Base-by-base conservation (phyloP, 2,329 filamentous ascomycete genomes). In the Colletotrichum australisinense region DNA sequence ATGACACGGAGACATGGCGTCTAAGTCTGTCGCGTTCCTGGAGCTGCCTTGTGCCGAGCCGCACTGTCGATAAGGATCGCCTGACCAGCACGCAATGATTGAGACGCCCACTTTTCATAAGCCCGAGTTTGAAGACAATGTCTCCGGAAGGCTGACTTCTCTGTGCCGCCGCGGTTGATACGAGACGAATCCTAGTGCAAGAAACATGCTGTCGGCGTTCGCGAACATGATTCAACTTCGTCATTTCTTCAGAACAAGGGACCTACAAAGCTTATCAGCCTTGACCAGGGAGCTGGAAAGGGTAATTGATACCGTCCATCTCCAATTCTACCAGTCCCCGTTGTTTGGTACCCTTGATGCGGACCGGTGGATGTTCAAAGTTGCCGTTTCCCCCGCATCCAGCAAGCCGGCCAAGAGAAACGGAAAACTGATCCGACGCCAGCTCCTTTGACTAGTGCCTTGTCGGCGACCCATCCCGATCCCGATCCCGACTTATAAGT, bases 401-500 rank as follows among this genome's bases (percentile, higher is more conserved):
- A 52, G 19, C 26, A 22, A n/a, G n/a, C n/a, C 22, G 28, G 60
- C 22, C 60, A 73, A 49, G 56, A 22, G 59, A 62, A 19, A 28
- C 67, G 70, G 67, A 24, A 65, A 57, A 26, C 22, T 26, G 35
- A 46, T 56, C 70, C 70, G 70, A 73, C 28, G 30, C 14, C 42
- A 52, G 19, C 26, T 32, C 63, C 14, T 19, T 59, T 52, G 46
- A 32, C 46, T 28, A 35, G 24, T 63, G n/a, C n/a, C 1, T 24
- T 12, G 32, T 69, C 67, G 59, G 59, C 16, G 32, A 11, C 3
- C 11, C 19, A 6, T 57, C 22, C 67, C 67, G 58, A 60, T 64
- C 46, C 70, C 70, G 70, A 73, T 73, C 60, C 70, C 70, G 66
- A 70, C 26, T 24, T n/a, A 35, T 42, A 35, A 52, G 52, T 19